Percentiles rank a stretch among this genome's conserved stretches.
Evolutionary conservation across 345 rosid genomes (phyloP).

Genomic region (Brassica napus): Da-Ae NC_063436.1:11472001-11472500

Average conservation of each 20-base stretch:
- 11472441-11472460: constrained; percentile 29
- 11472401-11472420: constrained; percentile 32
- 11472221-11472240: constrained; percentile 93
- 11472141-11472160: neutral
- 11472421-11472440: constrained; percentile 38
- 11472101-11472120: constrained; percentile 19
- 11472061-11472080: constrained; percentile 82
- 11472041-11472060: constrained; percentile 63
- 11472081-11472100: constrained; percentile 59
- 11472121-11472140: neutral
- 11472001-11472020: constrained; percentile 63
- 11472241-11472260: constrained; percentile 42
- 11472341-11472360: constrained; percentile 3
- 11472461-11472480: constrained; percentile 46
- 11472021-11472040: constrained; percentile 84
- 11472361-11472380: neutral
- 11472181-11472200: constrained; percentile 80
- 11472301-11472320: constrained; percentile 44
- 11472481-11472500: constrained; percentile 68
- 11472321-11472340: constrained; percentile 16
- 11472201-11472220: constrained; percentile 89
- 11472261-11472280: constrained; percentile 50
- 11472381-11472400: constrained; percentile 60
- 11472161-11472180: constrained; percentile 8
- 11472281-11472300: constrained; percentile 54